Percentiles rank a stretch among this genome's conserved stretches.
These are phyloP conservation scores for Aphanomyces euteiches DNA, from an alignment of 352 stramenopile genomes.

Conservation along the genomic window DNA sequence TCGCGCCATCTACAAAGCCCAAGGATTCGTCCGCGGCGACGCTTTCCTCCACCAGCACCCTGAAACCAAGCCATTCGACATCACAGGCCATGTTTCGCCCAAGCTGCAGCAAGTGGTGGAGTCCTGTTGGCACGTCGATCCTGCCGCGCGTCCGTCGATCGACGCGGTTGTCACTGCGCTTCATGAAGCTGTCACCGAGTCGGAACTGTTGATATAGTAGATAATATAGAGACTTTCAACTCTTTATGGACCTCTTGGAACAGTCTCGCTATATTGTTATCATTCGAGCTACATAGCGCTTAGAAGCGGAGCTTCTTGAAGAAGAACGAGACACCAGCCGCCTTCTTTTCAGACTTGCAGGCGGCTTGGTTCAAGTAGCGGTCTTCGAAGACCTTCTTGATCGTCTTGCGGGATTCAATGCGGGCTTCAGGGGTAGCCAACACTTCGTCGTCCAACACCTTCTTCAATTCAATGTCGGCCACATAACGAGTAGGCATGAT, in stretches of 20 bases:
- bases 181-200: not conserved
- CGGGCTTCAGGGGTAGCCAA: conserved; percentile 76
- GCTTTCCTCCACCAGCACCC: not conserved
- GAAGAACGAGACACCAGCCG: conserved; percentile 96
- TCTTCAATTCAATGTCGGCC: conserved; percentile 99
- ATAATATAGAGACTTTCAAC: not conserved
- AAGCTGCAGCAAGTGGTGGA: not conserved
- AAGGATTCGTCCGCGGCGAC: conserved; percentile 14
- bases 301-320: conserved; percentile 99
- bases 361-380: conserved; percentile 91
- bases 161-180: not conserved
- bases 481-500: conserved; percentile 99
- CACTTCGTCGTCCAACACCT: conserved; percentile 91
- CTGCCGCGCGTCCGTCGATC: not conserved
- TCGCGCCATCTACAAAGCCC: not conserved
- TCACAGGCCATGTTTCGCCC: not conserved
- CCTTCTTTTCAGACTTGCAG: conserved; percentile 98
- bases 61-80: not conserved
- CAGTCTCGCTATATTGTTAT: conserved; percentile 25
- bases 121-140: conserved; percentile 7
- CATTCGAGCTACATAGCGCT: conserved; percentile 34
- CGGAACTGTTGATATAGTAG: not conserved
- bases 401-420: conserved; percentile 95
- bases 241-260: conserved; percentile 7
- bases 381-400: conserved; percentile 99